phyloP scores from a whole-genome alignment of 306 rosid species.

The Oemleria cerasiformis region DNA sequence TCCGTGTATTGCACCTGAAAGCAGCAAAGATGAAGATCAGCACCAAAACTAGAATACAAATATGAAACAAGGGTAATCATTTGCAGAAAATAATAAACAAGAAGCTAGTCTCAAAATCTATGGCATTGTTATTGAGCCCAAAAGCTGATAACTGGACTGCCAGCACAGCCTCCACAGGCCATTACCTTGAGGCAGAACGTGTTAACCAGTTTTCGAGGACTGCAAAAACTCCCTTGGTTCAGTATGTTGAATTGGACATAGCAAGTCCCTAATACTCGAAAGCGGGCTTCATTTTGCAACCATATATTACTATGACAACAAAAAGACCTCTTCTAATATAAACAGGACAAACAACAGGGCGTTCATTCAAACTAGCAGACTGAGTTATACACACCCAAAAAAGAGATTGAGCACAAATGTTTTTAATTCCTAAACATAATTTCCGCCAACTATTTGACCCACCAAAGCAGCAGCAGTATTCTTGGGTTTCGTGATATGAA shows the following conservation, averaged over 20 bases:
- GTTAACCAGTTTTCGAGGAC: constrained; percentile 28
- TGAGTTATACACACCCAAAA: constrained; percentile 7
- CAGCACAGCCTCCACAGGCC: constrained; percentile 34
- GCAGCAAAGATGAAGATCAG: constrained; percentile 10
- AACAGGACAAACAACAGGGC: constrained; percentile 3
- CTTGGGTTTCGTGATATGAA: constrained; percentile 8
- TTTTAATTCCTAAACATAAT: neutral
- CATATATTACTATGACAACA: constrained; percentile 13
- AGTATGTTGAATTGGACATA: constrained; percentile 19
- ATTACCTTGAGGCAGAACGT: constrained; percentile 28
- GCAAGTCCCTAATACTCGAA: constrained; percentile 14
- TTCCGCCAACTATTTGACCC: constrained; percentile 4
- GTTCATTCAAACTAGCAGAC: constrained; percentile 6
- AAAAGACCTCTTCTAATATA: constrained; percentile 11
- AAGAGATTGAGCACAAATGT: neutral
- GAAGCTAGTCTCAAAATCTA: neutral
- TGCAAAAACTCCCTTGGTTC: constrained; percentile 20
- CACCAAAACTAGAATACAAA: constrained; percentile 11
- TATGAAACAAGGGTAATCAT: neutral
- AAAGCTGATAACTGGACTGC: constrained; percentile 30
- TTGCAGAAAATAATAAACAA: neutral
- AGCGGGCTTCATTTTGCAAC: constrained; percentile 14
- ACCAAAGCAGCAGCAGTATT: neutral
- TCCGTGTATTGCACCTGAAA: constrained; percentile 6
- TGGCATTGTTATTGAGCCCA: constrained; percentile 15